phyloP scores from a whole-genome alignment of 129 eudicot species.

The Mikania micrantha region DNA sequence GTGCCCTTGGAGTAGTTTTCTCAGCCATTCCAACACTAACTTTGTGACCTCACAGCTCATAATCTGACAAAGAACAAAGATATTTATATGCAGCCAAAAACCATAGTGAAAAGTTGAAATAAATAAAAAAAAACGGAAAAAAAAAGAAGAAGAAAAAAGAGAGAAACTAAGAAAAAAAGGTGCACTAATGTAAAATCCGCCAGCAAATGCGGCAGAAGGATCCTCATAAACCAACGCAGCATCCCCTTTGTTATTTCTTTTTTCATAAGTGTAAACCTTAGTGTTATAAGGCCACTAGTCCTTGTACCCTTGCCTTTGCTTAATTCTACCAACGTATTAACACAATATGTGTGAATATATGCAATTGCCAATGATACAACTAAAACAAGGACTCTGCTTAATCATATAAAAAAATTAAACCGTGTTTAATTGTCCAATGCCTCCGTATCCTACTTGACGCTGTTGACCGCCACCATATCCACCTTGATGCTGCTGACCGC shows the following conservation, averaged over 20 bases:
- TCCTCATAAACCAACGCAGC: slow-evolving; percentile 87
- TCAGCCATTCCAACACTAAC: slow-evolving; percentile 91
- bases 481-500: too few relatives aligned
- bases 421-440: slow-evolving; percentile 80
- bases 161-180: too few relatives aligned
- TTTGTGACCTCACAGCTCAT: slow-evolving; percentile 79
- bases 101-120: background rate
- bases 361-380: background rate
- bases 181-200: too few relatives aligned
- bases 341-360: background rate
- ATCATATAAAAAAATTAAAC: background rate
- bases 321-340: slow-evolving; percentile 78
- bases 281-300: slow-evolving; percentile 99
- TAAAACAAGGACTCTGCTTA: background rate
- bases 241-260: slow-evolving; percentile 89
- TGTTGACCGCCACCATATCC: slow-evolving; percentile 67
- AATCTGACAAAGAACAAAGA: slow-evolving; percentile 35
- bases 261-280: slow-evolving; percentile 82
- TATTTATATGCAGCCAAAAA: background rate
- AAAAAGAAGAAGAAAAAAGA: too few relatives aligned
- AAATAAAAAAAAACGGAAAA: background rate
- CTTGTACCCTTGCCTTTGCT: slow-evolving; percentile 93
- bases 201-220: slow-evolving; percentile 96
- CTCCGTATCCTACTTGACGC: slow-evolving; percentile 50
- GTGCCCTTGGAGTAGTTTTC: slow-evolving; percentile 86